These are phyloP conservation scores for Mucor lusitanicus DNA, from an alignment of 371 early-diverging fungal genomes.

Conservation along the genomic window DNA sequence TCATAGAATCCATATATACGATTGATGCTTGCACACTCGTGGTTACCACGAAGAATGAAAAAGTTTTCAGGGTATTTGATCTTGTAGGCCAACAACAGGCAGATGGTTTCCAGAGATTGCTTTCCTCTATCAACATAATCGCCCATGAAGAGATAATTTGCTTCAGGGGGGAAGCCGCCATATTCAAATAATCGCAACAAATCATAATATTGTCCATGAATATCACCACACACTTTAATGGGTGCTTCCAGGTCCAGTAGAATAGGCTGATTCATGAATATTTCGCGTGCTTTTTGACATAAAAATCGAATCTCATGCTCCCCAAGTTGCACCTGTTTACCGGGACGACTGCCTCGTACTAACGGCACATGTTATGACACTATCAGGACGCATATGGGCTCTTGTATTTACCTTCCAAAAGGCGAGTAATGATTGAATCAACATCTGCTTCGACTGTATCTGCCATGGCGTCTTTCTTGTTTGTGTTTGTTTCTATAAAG, in stretches of 20 bases:
- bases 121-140: conserved; percentile 96
- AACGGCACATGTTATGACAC: conserved; percentile 28
- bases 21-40: conserved; percentile 92
- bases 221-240: conserved; percentile 85
- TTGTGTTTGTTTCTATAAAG: neutral
- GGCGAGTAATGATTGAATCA: conserved; percentile 31
- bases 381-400: neutral
- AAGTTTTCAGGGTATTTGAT: conserved; percentile 96
- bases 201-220: conserved; percentile 94
- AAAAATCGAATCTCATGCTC: conserved; percentile 86
- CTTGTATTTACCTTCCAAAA: conserved; percentile 35
- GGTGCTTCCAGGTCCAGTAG: conserved; percentile 94
- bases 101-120: conserved; percentile 79
- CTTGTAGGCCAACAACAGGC: conserved; percentile 84
- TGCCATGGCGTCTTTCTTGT: conserved; percentile 22
- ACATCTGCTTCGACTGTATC: conserved; percentile 31
- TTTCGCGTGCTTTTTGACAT: conserved; percentile 83
- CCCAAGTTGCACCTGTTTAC: conserved; percentile 79
- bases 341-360: conserved; percentile 93
- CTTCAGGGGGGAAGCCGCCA: conserved; percentile 87
- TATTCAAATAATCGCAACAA: conserved; percentile 90
- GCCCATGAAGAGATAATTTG: conserved; percentile 92
- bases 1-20: conserved; percentile 99
- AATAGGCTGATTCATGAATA: conserved; percentile 91
- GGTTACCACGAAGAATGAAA: conserved; percentile 94